Evolutionary conservation across 2,329 filamentous ascomycete genomes (phyloP), one percentile per base, ranked within the genome.

Genomic region (Xylaria sp.): DNA sequence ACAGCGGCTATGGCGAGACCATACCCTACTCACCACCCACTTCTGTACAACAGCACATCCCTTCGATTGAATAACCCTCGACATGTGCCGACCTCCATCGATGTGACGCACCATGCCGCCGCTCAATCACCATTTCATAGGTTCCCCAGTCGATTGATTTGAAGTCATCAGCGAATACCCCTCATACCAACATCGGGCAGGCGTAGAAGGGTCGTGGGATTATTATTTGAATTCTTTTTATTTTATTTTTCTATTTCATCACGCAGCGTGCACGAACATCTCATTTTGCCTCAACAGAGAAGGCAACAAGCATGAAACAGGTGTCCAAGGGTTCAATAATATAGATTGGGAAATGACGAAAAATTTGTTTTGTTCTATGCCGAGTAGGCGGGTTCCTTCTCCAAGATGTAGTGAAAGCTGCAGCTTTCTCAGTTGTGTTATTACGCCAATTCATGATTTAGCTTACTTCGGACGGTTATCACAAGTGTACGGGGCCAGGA

Each of bases 1-100:
- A 85, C 68, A 82, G 76, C 52, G 74, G 80, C 73, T 79, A 78
- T 67, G 75, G 76, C 12, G 77, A 79, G 32, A 58, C 69, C 39
- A 69, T 71, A 57, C 65, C 73, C 28, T 74, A 69, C 28, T 44
- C 65, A 28, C n/a, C 62, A n/a, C 72, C 67, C 55, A 56, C 57
- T 62, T 28, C 34, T 66, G 63, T 70, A 71, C 64, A 72, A 70
- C 65, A 70, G 28, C 39, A 56, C 67, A 60, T 62, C 63, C 61
- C 59, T 63, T n/a, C 54, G 68, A 70, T 70, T 64, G 61, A 72
- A 72, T 65, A 65, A 56, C 64, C 66, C 59, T 66, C 57, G 63
- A 72, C 67, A 65, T 76, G 72, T 76, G 76, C 60, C 72, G 75
- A 68, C 72, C 75, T 58, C 20, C 25, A 56, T 67, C 54, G 9